Base-by-base conservation (phyloP, 2,329 filamentous ascomycete genomes). In the Arthrobotrys sinensis region DNA sequence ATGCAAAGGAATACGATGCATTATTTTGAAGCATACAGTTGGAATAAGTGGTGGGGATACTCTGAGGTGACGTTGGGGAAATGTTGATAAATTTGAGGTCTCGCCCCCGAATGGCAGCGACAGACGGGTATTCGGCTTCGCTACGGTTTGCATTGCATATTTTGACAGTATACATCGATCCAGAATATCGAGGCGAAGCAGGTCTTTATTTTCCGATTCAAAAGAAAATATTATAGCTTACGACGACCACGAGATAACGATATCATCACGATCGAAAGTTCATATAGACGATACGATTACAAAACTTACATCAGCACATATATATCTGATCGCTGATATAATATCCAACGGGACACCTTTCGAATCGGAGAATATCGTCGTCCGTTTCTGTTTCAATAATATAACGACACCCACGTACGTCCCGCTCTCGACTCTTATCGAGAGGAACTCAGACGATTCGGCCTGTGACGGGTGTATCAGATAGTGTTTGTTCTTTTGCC, bases 281-380 rank as follows among this genome's bases (percentile, higher is more conserved):
- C 45, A 72, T 72, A 34, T 60, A 72, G 34, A 60, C 66, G 66
- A 70, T 16, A 70, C 57, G 69, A 73, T 73, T 71, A 71, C 67
- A 19, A 24, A 7, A 14, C 40, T 62, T 66, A 63, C 57, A 28
- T 63, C 68, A 71, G 68, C 55, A 46, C 21, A 28, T 53, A 24
- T 40, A 32, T 50, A 40, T 38, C 45, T 48, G 19, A 55, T 16
- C 24, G 24, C 32, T 19, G 14, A 60, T 38, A 38, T 40, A 40
- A 38, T 21, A 57, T 34, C 38, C 32, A 65, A 65, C 40, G n/a
- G 32, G 32, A 48, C 40, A 65, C 32, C 6, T 63, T 53, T 48
- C 12, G 40, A 46, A 63, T 71, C 57, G 57, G 68, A 53, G 68
- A 65, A 64, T 62, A 55, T 34, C 28, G 46, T 28, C 4, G n/a